These are phyloP conservation scores for Hippophae rhamnoides DNA, from an alignment of 306 rosid species.

Conservation along the genomic window DNA sequence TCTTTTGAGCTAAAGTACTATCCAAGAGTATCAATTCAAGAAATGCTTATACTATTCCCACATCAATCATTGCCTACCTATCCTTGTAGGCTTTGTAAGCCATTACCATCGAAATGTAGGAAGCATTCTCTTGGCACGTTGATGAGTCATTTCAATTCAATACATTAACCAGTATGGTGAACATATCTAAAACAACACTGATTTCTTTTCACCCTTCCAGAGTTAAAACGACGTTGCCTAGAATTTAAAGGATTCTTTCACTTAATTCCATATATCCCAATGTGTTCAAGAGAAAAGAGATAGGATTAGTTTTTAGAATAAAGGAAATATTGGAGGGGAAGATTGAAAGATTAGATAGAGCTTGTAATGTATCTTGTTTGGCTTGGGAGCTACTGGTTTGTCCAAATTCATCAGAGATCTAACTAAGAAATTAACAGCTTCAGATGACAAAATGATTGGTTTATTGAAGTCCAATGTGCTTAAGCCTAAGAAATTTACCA, in stretches of 20 bases:
- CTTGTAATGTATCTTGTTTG: slow-evolving; percentile 80
- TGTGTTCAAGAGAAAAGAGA: slow-evolving; percentile 37
- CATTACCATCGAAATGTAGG: slow-evolving; percentile 88
- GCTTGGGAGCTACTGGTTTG: slow-evolving; percentile 39
- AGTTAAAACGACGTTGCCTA: slow-evolving; percentile 57
- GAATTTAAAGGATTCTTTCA: slow-evolving; percentile 58
- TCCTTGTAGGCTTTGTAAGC: slow-evolving; percentile 80
- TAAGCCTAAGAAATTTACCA: slow-evolving; percentile 83
- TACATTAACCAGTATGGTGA: slow-evolving; percentile 52
- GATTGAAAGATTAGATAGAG: slow-evolving; percentile 81
- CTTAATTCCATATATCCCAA: slow-evolving; percentile 84
- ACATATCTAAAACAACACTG: slow-evolving; percentile 34
- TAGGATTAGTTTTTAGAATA: slow-evolving; percentile 58
- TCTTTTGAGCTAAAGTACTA: slow-evolving; percentile 76
- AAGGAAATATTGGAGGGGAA: slow-evolving; percentile 44
- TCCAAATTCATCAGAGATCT: slow-evolving; percentile 37
- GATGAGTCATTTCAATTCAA: slow-evolving; percentile 86
- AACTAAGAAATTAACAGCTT: slow-evolving; percentile 74
- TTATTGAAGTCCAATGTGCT: slow-evolving; percentile 88
- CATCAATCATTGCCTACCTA: slow-evolving; percentile 82
- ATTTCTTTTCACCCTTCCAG: slow-evolving; percentile 76
- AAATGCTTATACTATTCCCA: slow-evolving; percentile 64
- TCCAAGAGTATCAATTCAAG: slow-evolving; percentile 88
- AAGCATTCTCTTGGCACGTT: slow-evolving; percentile 79
- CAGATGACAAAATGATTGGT: slow-evolving; percentile 82